Percentiles rank a stretch among this genome's conserved stretches.
Conservation (phyloP, 768 basidiomycete species). For the Collybiopsis confluens region DNA sequence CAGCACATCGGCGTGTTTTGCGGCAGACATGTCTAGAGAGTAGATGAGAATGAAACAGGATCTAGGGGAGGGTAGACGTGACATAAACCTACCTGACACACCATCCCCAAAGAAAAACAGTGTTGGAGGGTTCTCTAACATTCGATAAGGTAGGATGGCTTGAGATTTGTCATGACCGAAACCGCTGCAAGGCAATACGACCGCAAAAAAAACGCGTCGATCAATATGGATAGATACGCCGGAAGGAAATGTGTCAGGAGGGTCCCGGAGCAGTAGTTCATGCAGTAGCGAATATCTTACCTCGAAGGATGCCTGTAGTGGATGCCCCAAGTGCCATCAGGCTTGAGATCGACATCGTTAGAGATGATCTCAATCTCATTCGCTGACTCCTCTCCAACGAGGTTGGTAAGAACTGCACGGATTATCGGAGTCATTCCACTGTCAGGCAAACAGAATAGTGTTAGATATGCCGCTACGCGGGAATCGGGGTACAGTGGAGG, state of each 20-base stretch:
- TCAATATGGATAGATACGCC: no score
- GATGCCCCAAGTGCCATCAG: slow-evolving; percentile 75
- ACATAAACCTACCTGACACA: slow-evolving; percentile 69
- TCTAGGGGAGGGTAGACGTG: neutral
- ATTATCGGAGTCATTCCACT: slow-evolving; percentile 95
- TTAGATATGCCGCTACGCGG: no score
- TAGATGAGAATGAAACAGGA: neutral
- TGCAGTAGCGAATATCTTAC: no score
- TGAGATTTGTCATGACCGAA: slow-evolving; percentile 97
- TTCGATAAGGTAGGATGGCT: slow-evolving; percentile 88
- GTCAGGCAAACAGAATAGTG: slow-evolving; percentile 5
- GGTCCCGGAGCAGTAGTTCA: no score
- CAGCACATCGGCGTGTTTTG: slow-evolving; percentile 87
- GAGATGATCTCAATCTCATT: slow-evolving; percentile 85
- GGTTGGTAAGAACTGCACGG: slow-evolving; percentile 81
- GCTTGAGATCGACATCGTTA: slow-evolving; percentile 74
- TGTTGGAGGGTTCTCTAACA: slow-evolving; percentile 63
- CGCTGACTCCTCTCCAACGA: slow-evolving; percentile 70
- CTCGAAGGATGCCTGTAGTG: slow-evolving; percentile 86
- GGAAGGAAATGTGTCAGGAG: no score
- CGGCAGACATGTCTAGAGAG: slow-evolving; percentile 81
- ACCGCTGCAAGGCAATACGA: slow-evolving; percentile 38
- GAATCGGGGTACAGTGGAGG: neutral
- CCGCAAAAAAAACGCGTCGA: no score
- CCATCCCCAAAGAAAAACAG: slow-evolving; percentile 99